A percentile compares a stretch with the other conserved stretches of the same genome.
phyloP scores from a whole-genome alignment of 305 asterid genomes.

The Petunia hybrid region DNA sequence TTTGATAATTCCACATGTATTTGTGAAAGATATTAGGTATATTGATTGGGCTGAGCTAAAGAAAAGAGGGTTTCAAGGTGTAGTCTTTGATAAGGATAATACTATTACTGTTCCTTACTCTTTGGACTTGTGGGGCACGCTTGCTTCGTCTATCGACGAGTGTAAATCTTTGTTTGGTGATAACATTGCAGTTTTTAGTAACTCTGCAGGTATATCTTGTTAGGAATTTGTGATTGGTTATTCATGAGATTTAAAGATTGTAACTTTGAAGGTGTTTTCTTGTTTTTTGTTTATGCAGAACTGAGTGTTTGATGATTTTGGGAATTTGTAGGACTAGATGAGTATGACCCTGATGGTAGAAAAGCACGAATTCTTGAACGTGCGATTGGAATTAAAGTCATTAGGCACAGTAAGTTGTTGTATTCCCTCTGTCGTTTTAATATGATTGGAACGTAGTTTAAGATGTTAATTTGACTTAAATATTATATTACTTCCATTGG shows the following conservation, averaged over 20 bases:
- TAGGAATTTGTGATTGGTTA: not conserved
- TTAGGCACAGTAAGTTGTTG: conserved; percentile 70
- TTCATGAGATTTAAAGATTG: not conserved
- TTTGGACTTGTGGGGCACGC: conserved; percentile 88
- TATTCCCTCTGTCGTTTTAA: too few species aligned
- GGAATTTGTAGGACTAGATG: conserved; percentile 65
- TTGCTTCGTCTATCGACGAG: conserved; percentile 62
- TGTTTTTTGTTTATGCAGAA: conserved; percentile 24
- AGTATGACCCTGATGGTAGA: conserved; percentile 86
- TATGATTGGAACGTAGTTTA: not conserved
- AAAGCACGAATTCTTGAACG: conserved; percentile 81
- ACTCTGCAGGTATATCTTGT: conserved; percentile 75
- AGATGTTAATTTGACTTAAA: not conserved
- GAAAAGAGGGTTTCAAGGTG: conserved; percentile 80
- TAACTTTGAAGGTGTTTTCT: not conserved
- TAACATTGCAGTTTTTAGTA: conserved; percentile 82
- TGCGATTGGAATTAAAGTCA: conserved; percentile 86
- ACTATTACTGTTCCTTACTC: conserved; percentile 91
- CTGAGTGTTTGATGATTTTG: conserved; percentile 31
- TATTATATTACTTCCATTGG: not conserved
- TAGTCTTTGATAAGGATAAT: conserved; percentile 94
- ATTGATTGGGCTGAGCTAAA: conserved; percentile 87
- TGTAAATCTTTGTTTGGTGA: conserved; percentile 83
- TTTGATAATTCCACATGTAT: conserved; percentile 72
- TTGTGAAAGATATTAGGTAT: conserved; percentile 74